A percentile compares a stretch with the other conserved stretches of the same genome.
Evolutionary conservation across 495 filamentous ascomycete species (phyloP).

Genomic region (Ascodesmis nigricans): DNA sequence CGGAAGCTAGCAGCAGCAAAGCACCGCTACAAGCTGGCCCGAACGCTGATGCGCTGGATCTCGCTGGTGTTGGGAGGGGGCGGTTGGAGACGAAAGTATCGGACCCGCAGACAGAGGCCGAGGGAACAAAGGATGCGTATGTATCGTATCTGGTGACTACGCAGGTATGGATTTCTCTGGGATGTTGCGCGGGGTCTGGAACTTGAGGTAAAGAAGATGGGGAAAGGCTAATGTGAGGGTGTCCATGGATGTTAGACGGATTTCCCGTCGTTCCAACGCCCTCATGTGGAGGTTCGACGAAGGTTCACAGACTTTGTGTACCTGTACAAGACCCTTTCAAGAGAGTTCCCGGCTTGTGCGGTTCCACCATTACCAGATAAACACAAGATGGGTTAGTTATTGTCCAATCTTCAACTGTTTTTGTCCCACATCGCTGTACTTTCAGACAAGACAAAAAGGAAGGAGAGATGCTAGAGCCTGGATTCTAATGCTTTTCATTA

Average conservation of each 20-base stretch:
- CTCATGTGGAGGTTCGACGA: constrained; percentile 52
- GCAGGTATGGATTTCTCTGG: constrained; percentile 34
- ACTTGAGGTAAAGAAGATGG: not conserved
- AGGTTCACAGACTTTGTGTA: constrained; percentile 97
- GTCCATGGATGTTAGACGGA: constrained; percentile 50
- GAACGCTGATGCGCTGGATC: constrained; percentile 35
- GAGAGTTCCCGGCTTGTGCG: constrained; percentile 74
- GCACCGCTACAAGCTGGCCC: constrained; percentile 32
- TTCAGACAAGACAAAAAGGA: too few species aligned
- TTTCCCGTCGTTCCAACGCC: constrained; percentile 72
- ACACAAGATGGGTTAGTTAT: constrained; percentile 65
- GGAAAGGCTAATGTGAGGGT: constrained; percentile 5
- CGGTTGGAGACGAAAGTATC: constrained; percentile 64
- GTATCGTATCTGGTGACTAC: constrained; percentile 89
- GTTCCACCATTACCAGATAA: constrained; percentile 93
- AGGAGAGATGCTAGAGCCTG: too few species aligned
- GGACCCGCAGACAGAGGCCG: constrained; percentile 71
- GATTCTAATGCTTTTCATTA: too few species aligned
- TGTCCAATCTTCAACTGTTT: too few species aligned
- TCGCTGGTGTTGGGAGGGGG: constrained; percentile 52
- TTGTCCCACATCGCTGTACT: too few species aligned
- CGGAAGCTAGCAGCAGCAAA: too few species aligned
- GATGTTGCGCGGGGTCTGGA: not conserved
- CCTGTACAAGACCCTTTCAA: constrained; percentile 68
- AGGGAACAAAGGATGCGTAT: constrained; percentile 94